phyloP scores from a whole-genome alignment of 2,329 filamentous ascomycete species.

The Fusarium sp. region DNA sequence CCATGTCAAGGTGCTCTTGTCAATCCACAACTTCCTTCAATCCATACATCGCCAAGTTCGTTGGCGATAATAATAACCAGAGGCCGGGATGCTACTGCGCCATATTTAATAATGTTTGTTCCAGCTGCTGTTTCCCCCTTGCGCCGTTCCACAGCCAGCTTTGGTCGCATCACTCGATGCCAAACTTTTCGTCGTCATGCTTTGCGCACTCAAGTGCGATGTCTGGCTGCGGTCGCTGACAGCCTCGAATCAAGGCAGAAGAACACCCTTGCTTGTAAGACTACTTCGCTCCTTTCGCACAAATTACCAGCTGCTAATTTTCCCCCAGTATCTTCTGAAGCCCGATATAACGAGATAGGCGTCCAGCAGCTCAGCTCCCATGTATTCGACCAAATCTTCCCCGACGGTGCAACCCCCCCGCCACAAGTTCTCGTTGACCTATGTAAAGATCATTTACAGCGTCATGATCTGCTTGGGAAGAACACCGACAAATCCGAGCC shows the following conservation, averaged over 20 bases:
- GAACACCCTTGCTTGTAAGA: conserved; percentile 57
- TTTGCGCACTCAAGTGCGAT: conserved; percentile 56
- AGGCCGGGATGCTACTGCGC: conserved; percentile 43
- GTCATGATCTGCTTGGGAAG: conserved; percentile 91
- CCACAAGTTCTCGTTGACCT: conserved; percentile 80
- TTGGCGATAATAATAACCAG: conserved; percentile 1
- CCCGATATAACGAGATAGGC: conserved; percentile 90
- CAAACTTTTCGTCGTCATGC: conserved; percentile 54
- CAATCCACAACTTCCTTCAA: conserved; percentile 6
- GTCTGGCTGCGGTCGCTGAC: conserved; percentile 55
- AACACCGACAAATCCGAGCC: conserved; percentile 81
- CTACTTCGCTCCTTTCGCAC: not conserved
- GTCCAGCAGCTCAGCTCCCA: conserved; percentile 92
- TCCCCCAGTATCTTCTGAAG: conserved; percentile 59
- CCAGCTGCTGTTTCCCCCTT: conserved; percentile 52
- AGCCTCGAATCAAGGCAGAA: conserved; percentile 30
- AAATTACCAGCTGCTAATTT: not conserved
- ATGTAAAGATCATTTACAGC: conserved; percentile 81
- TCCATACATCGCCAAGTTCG: conserved; percentile 19
- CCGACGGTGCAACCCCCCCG: conserved; percentile 63
- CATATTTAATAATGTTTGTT: conserved; percentile 47
- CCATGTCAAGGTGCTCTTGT: conserved; percentile 6
- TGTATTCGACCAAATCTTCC: conserved; percentile 87
- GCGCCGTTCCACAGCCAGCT: conserved; percentile 57
- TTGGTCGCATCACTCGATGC: conserved; percentile 63